Base-by-base conservation (phyloP, 2,329 filamentous ascomycete species). In the Beauveria brongniartii region DNA sequence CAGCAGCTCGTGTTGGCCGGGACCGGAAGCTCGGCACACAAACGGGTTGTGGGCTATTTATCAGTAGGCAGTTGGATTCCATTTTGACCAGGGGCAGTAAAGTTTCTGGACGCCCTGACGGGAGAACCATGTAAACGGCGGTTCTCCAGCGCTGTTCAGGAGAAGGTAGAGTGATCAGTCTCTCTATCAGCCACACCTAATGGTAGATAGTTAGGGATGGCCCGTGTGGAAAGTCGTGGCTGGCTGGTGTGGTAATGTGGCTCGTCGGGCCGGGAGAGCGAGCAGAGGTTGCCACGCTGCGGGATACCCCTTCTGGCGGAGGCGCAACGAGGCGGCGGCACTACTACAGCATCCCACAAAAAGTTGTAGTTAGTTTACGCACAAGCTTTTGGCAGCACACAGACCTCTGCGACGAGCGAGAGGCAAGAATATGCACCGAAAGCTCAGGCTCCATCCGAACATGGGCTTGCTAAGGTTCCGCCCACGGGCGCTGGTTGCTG, bases 231-330 rank as follows among this genome's bases (percentile, higher is more conserved):
- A 20, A 50, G 34, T 43, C 37, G 4, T 24, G 20, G 52, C 9
- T 37, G 52, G 37, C 37, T 34, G 12, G 34, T 55, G 10, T 37
- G 34, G 34, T 37, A 30, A 22, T 30, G 56, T 59, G 56, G 56
- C 56, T 52, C 50, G 48, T 59, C 56, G 56, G 56, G 56, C 56
- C 56, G 56, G 47, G 37, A 30, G 37, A 51, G 46, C 46, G n/a
- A 37, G 55, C 46, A 43, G 30, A 43, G 22, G 47, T 52, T 59
- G 56, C 52, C 56, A 52, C 55, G 56, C 37, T 16, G 56, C 56
- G 56, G 56, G 47, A 52, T 59, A 37, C 56, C 56, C 52, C 12
- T 44, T 59, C 51, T 52, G 56, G 56, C 18, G 22, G 51, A 9
- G 20, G 14, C 47, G 43, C 54, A 43, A 56, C 54, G 43, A 56